Base-by-base conservation (phyloP, 2,329 filamentous ascomycete genomes). In the Cercospora sp. region DNA sequence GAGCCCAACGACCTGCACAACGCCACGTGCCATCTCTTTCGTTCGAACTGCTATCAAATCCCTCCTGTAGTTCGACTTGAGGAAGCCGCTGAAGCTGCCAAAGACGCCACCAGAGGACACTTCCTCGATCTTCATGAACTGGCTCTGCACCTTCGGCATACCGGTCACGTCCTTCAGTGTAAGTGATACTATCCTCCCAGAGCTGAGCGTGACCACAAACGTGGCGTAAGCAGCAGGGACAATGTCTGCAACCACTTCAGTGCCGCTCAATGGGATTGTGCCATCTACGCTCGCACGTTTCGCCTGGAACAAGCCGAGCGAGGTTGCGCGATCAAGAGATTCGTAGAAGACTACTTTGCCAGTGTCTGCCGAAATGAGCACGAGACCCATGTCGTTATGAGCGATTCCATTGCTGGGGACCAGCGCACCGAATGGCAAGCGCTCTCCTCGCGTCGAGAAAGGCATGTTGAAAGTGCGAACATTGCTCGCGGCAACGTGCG, bases 301-400 rank as follows among this genome's bases (percentile, higher is more conserved):
- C 77, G 96, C 91, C 72, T 91, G 90, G 75, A 94, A 91, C 48
- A 96, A 87, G 70, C 91, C 92, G 65, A 96, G 85, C 0, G 92
- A 93, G 45, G 93, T 91, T 9, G 93, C 93, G 78, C 89, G 93
- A 65, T 94, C 93, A 71, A 98, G 91, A 45, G 93, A 96, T 78
- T 98, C 95, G 93, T 95, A 98, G 79, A 95, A 98, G 55, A 92
- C 90, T 63, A 98, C 88, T 79, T 90, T 94, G 63, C 95, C 95
- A 60, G 86, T 93, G 18, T 87, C 88, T 12, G 94, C 91, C 82
- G 94, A 92, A 42, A 98, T 86, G 42, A 97, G 87, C 30, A 99
- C 88, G 42, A 99, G 85, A 2, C 95, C 95, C 36, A 94, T 91
- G 73, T 97, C 91, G 60, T 88, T 88, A n/a, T 88, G 88, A 4